phyloP scores from a whole-genome alignment of 2,329 filamentous ascomycete genomes.

The Aspergillus calidoustus region DNA sequence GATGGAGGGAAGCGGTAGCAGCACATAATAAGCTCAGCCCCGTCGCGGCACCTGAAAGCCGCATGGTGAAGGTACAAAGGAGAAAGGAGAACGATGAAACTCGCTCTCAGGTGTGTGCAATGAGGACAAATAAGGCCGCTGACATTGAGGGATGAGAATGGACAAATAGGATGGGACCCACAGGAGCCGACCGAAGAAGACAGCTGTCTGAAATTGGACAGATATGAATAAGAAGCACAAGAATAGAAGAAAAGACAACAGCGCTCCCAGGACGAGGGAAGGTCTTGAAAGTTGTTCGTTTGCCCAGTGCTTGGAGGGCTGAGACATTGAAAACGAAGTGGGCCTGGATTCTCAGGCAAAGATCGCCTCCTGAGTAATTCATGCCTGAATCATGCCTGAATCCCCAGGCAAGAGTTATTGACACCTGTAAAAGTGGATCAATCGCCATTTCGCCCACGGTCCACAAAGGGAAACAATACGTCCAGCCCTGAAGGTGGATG shows the following conservation, averaged over 20 bases:
- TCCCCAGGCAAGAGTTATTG: background rate
- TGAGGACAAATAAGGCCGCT: slow-evolving; percentile 22
- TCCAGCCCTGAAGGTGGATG: background rate
- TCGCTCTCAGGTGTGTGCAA: slow-evolving; percentile 22
- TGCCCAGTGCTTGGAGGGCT: slow-evolving; percentile 1
- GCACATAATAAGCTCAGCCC: slow-evolving; percentile 45
- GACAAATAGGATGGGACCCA: background rate
- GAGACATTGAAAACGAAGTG: background rate
- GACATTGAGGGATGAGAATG: slow-evolving; percentile 21
- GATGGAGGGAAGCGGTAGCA: slow-evolving; percentile 54
- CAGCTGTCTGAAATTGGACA: background rate
- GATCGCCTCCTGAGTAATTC: slow-evolving; percentile 5
- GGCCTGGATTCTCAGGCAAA: slow-evolving; percentile 13
- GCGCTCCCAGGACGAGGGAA: background rate
- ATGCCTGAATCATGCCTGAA: background rate
- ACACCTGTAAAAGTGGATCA: slow-evolving; percentile 1
- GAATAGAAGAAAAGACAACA: slow-evolving; percentile 2
- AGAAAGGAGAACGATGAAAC: background rate
- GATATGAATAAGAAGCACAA: slow-evolving; percentile 11
- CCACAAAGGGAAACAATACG: background rate
- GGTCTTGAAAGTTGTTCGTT: background rate
- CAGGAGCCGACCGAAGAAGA: background rate
- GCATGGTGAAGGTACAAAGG: slow-evolving; percentile 25
- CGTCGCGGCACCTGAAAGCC: slow-evolving; percentile 29
- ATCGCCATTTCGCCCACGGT: slow-evolving; percentile 1